A percentile compares a stretch with the other conserved stretches of the same genome.
phyloP scores from a whole-genome alignment of 345 rosid species.

The Barbarea vulgaris region DNA sequence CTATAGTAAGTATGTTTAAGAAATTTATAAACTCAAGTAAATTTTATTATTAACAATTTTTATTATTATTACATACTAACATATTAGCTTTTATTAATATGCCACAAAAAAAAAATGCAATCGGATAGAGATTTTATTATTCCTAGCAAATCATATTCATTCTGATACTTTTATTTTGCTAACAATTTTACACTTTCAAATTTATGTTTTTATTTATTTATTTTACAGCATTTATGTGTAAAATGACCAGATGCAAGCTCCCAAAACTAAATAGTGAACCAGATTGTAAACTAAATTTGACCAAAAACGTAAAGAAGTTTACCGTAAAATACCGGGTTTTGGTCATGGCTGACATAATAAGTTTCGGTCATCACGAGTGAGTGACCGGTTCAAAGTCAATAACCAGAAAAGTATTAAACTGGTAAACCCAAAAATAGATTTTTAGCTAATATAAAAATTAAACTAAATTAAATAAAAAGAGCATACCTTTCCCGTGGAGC shows the following conservation, averaged over 20 bases:
- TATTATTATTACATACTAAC: background rate
- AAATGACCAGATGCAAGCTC: too few species aligned
- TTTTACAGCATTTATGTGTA: background rate
- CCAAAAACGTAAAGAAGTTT: background rate
- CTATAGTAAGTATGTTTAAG: background rate
- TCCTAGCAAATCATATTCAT: background rate
- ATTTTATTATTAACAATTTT: background rate
- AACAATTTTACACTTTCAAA: background rate
- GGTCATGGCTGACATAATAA: constrained; percentile 33
- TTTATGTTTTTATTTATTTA: background rate
- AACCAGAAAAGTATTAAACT: constrained; percentile 32
- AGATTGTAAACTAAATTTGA: constrained; percentile 36
- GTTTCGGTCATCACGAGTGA: constrained; percentile 32
- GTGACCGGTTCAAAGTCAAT: constrained; percentile 46
- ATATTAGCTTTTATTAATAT: constrained; percentile 2
- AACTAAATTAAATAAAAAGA: constrained; percentile 1
- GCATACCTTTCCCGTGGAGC: constrained; percentile 42
- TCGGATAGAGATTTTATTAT: background rate
- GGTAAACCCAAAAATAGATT: constrained; percentile 26
- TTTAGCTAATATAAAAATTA: background rate
- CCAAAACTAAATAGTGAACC: background rate
- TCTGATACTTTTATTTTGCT: background rate
- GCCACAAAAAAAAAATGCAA: background rate
- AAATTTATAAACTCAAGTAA: background rate
- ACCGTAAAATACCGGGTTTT: constrained; percentile 24